A percentile compares a stretch with the other conserved stretches of the same genome.
phyloP scores from a whole-genome alignment of 257 asterid genomes.

The Rhazya stricta region DNA sequence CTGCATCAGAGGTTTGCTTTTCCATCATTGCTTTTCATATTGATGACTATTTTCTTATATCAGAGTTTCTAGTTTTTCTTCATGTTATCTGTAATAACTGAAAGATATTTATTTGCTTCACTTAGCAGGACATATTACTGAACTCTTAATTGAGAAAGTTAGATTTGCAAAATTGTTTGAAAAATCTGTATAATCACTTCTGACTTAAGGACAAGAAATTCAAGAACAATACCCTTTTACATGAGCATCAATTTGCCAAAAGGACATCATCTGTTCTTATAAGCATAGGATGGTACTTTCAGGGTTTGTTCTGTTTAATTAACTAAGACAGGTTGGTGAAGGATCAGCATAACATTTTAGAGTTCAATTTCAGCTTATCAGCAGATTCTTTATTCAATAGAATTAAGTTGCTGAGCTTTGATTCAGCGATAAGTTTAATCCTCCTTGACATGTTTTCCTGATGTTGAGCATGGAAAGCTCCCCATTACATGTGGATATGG shows the following conservation, averaged over 20 bases:
- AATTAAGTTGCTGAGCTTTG: background rate
- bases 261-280: background rate
- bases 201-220: background rate
- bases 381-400: background rate
- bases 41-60: slow-evolving; percentile 2
- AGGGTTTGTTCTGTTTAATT: background rate
- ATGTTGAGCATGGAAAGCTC: background rate
- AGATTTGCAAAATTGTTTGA: background rate
- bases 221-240: background rate
- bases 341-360: background rate
- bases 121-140: background rate
- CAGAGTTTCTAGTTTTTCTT: background rate
- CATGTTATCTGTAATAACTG: background rate
- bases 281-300: background rate
- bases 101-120: background rate
- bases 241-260: background rate
- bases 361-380: background rate
- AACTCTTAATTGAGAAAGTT: background rate
- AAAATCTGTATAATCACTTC: background rate
- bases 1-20: slow-evolving; percentile 59
- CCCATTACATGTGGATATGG: background rate
- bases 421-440: background rate
- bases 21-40: background rate
- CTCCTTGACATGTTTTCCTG: background rate
- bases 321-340: background rate